Conservation (phyloP, 306 rosid species). For the Castanea mollissima region DNA sequence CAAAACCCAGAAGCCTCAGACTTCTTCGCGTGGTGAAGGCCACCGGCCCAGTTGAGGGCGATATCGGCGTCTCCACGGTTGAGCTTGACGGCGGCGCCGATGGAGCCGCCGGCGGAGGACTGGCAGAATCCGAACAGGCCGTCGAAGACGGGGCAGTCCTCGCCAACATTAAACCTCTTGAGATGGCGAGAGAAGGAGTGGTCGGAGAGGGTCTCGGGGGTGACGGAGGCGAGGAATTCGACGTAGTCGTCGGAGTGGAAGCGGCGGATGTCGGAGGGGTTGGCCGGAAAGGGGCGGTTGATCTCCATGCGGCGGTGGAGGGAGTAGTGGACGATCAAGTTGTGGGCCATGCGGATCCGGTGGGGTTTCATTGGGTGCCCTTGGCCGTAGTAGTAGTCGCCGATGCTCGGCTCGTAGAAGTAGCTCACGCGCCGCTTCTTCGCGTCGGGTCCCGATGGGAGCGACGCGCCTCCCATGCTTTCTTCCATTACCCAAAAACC, state of each 20-base stretch:
- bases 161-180: slow-evolving; percentile 78
- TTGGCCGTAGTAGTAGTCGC: slow-evolving; percentile 80
- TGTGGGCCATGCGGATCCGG: slow-evolving; percentile 81
- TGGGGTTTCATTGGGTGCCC: slow-evolving; percentile 91
- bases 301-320: slow-evolving; percentile 86
- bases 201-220: slow-evolving; percentile 55
- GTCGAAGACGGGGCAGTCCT: slow-evolving; percentile 83
- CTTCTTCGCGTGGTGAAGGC: slow-evolving; percentile 80
- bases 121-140: slow-evolving; percentile 73
- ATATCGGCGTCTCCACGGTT: slow-evolving; percentile 69
- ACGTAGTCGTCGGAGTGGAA: slow-evolving; percentile 73
- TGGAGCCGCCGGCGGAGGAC: slow-evolving; percentile 77
- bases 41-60: slow-evolving; percentile 82
- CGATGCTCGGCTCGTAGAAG: slow-evolving; percentile 76
- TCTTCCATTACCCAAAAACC: slow-evolving; percentile 29
- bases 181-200: slow-evolving; percentile 47
- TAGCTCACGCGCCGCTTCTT: slow-evolving; percentile 66
- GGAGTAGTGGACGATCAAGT: slow-evolving; percentile 64
- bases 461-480: slow-evolving; percentile 36
- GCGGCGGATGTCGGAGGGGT: slow-evolving; percentile 46
- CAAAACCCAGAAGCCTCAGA: slow-evolving; percentile 92
- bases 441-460: slow-evolving; percentile 56
- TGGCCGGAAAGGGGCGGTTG: slow-evolving; percentile 70
- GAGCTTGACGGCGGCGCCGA: slow-evolving; percentile 78
- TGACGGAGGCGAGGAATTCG: slow-evolving; percentile 56